Evolutionary conservation across 2,329 filamentous ascomycete species (phyloP), one percentile per base, ranked within the genome.

Genomic region (Aspergillus ochraceoroseus): DNA sequence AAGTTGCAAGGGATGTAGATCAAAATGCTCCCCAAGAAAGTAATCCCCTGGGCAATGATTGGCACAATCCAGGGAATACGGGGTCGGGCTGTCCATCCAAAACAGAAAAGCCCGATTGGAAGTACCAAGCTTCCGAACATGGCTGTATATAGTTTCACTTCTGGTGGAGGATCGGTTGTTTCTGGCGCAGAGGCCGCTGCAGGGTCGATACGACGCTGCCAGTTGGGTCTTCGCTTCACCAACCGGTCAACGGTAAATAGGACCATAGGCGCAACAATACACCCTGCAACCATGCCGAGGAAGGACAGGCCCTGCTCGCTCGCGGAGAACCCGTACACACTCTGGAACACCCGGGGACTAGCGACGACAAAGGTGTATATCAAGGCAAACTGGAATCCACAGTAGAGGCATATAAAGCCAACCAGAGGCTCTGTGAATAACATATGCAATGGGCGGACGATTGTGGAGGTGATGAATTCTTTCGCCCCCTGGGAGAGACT

Each of bases 301-400:
- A 87, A 94, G 4, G 85, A 79, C 4, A 95, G 73, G 1, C 86
- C 86, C 1, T 79, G 76, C 12, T 82, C 64, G 37, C 86, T 85
- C 1, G 72, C 52, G 12, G 67, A 76, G 70, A 89, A 85, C 4
- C 46, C 44, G 29, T 60, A 62, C 0, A 51, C 47, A 2, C 65
- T 61, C 46, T 82, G 71, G 66, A 92, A 94, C 32, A 94, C 83
- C 30, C 92, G 76, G 0, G 85, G 82, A 54, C 94, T 94, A 1
- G 87, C 85, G 0, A 86, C 89, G 37, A 95, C 72, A 70, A 92
- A 92, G 17, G 90, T 80, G 57, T 92, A 94, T 1, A 94, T 76
- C 0, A 92, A 71, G 4, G 75, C 83, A 56, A 89, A 88, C 61
- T 85, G 80, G 64, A 87, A 87, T 28, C 80, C 76, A 70, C 82